Conservation (phyloP, 495 filamentous ascomycete species). For the Trichoderma reesei region DNA sequence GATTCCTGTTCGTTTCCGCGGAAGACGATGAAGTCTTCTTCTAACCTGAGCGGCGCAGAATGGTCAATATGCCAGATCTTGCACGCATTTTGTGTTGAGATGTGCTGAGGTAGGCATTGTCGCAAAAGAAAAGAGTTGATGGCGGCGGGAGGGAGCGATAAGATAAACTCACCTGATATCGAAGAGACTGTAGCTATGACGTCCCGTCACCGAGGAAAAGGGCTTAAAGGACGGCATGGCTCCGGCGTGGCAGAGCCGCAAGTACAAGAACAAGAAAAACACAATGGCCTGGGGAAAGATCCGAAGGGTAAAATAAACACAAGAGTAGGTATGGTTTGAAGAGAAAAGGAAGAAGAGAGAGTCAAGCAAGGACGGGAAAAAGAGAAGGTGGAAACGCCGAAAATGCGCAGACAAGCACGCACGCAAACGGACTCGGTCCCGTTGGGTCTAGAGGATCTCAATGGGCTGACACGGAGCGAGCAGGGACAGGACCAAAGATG, state of each 20-base stretch:
- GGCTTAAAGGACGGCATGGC: constrained; percentile 43
- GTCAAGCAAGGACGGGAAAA: not conserved
- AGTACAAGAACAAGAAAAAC: not conserved
- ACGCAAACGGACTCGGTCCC: not conserved
- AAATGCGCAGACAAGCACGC: not conserved
- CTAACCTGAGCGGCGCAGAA: constrained; percentile 46
- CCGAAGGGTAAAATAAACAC: not conserved
- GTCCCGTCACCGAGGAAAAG: constrained; percentile 35
- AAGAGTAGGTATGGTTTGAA: not conserved
- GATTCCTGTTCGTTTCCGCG: constrained; percentile 68
- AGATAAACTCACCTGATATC: constrained; percentile 40
- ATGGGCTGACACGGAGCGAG: constrained; percentile 1
- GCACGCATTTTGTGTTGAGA: not conserved
- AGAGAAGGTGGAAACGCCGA: constrained; percentile 1
- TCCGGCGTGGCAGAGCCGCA: not conserved
- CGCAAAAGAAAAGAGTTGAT: not conserved
- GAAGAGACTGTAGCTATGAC: constrained; percentile 36
- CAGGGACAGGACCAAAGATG: too few species aligned
- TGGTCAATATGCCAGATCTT: not conserved
- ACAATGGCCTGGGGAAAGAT: too few species aligned
- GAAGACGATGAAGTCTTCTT: constrained; percentile 70
- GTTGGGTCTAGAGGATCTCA: constrained; percentile 2
- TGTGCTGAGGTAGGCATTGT: not conserved
- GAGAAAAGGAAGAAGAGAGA: not conserved
- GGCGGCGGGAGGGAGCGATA: not conserved